Evolutionary conservation across 2,329 filamentous ascomycete species (phyloP).

Genomic region (Trichoderma sp.): DNA sequence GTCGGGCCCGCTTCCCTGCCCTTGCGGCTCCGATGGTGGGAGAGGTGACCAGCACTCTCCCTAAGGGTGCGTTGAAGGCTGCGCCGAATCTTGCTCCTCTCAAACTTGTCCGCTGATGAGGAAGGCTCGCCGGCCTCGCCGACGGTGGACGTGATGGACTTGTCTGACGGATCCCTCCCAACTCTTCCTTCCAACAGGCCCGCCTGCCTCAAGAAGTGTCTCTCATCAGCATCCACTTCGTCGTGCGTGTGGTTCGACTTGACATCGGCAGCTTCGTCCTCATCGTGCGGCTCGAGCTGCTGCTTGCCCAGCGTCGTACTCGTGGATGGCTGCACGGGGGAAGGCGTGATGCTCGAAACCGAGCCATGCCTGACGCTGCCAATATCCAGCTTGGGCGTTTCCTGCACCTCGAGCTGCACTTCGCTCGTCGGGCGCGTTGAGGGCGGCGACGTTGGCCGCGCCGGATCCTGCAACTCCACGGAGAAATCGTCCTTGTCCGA

Average conservation of each 20-base stretch:
- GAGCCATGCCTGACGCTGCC: slow-evolving; percentile 38
- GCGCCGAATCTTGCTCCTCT: slow-evolving; percentile 72
- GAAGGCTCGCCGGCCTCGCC: slow-evolving; percentile 40
- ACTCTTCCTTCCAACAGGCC: slow-evolving; percentile 58
- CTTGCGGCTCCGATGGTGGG: slow-evolving; percentile 72
- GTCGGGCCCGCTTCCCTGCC: slow-evolving; percentile 60
- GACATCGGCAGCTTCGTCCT: slow-evolving; percentile 5
- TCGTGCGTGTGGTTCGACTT: slow-evolving; percentile 38
- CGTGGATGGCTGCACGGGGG: slow-evolving; percentile 35
- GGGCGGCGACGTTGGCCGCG: slow-evolving; percentile 38
- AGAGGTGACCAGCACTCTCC: slow-evolving; percentile 70
- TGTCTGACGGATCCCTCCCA: slow-evolving; percentile 39
- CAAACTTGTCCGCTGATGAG: slow-evolving; percentile 51
- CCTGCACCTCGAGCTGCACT: slow-evolving; percentile 35
- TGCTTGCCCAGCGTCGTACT: slow-evolving; percentile 32
- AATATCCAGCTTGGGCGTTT: slow-evolving; percentile 32
- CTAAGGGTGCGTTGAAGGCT: slow-evolving; percentile 88
- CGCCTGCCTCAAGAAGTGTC: slow-evolving; percentile 66
- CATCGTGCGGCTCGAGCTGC: slow-evolving; percentile 31
- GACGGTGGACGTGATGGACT: slow-evolving; percentile 42
- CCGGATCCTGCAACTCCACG: slow-evolving; percentile 35
- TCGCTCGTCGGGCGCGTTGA: slow-evolving; percentile 36
- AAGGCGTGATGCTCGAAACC: slow-evolving; percentile 39
- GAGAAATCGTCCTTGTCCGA: slow-evolving; percentile 31
- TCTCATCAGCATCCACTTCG: slow-evolving; percentile 67